A percentile compares a stretch with the other conserved stretches of the same genome.
These are phyloP conservation scores for Penicillium manginii DNA, from an alignment of 495 filamentous ascomycete species.

Conservation along the genomic window DNA sequence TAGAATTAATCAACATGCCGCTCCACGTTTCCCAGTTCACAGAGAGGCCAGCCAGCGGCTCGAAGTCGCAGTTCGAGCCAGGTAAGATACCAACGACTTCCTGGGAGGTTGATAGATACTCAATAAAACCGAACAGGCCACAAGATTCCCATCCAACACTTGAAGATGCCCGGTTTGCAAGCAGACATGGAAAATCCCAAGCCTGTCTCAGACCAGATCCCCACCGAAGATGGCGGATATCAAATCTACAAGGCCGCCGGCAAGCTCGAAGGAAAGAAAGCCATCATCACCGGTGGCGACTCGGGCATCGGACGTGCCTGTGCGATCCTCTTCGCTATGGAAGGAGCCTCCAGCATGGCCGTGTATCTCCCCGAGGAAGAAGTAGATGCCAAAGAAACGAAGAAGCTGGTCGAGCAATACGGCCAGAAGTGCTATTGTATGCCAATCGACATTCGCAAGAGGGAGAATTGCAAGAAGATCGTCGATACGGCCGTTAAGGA, in stretches of 20 bases:
- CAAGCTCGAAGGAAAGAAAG: slow-evolving; percentile 75
- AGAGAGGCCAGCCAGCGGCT: slow-evolving; percentile 28
- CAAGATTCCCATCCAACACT: slow-evolving; percentile 68
- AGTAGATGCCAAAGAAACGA: slow-evolving; percentile 78
- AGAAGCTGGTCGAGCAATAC: slow-evolving; percentile 64
- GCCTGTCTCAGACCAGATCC: slow-evolving; percentile 66
- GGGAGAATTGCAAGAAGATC: slow-evolving; percentile 71
- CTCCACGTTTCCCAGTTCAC: slow-evolving; percentile 21
- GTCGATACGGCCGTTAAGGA: slow-evolving; percentile 64
- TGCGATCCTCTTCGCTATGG: slow-evolving; percentile 80
- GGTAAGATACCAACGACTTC: slow-evolving; percentile 13
- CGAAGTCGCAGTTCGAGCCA: slow-evolving; percentile 33
- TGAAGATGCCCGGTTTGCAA: slow-evolving; percentile 71
- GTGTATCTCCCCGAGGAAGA: slow-evolving; percentile 78
- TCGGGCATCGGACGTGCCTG: slow-evolving; percentile 83
- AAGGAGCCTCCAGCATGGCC: slow-evolving; percentile 77
- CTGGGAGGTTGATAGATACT: too few species aligned
- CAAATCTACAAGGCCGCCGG: slow-evolving; percentile 77
- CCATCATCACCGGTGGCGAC: slow-evolving; percentile 83
- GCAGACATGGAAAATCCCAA: slow-evolving; percentile 64
- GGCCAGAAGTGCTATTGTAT: slow-evolving; percentile 63
- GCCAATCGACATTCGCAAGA: slow-evolving; percentile 63
- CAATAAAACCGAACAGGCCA: slow-evolving; percentile 54
- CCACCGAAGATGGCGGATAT: slow-evolving; percentile 70
- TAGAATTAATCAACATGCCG: slow-evolving; percentile 1